These are phyloP conservation scores for Paracorniculantispora psalliotae DNA, from an alignment of 2,329 filamentous ascomycete species.

Conservation along the genomic window DNA sequence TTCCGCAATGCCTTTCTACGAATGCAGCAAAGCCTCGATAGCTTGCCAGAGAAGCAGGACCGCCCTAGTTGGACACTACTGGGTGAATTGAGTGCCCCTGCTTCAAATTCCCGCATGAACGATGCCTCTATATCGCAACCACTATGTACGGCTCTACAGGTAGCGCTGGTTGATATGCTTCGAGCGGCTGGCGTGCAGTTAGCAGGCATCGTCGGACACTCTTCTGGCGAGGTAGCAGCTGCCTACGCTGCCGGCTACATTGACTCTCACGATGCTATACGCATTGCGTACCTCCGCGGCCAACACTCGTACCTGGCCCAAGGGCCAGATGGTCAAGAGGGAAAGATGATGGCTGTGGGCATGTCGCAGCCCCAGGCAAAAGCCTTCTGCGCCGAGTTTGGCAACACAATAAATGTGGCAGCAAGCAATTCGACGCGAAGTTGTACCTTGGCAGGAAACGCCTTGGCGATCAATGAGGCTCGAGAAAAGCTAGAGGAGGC, in stretches of 20 bases:
- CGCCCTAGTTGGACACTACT: neutral
- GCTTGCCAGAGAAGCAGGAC: neutral
- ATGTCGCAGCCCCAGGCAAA: constrained; percentile 15
- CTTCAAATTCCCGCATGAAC: neutral
- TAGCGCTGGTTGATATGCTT: constrained; percentile 23
- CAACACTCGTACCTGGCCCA: neutral
- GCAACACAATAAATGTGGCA: constrained; percentile 17
- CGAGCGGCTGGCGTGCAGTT: constrained; percentile 27
- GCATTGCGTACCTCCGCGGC: constrained; percentile 19
- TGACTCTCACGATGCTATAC: constrained; percentile 19
- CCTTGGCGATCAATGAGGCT: constrained; percentile 4
- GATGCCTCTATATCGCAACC: constrained; percentile 26
- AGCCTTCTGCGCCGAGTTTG: constrained; percentile 10
- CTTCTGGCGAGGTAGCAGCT: constrained; percentile 46
- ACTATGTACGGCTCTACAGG: constrained; percentile 26
- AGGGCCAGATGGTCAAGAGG: neutral
- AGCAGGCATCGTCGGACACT: constrained; percentile 40
- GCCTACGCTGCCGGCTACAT: constrained; percentile 44
- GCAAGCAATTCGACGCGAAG: constrained; percentile 19
- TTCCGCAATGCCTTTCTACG: neutral
- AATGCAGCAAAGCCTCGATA: neutral
- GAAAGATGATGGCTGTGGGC: constrained; percentile 17
- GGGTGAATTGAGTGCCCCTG: neutral
- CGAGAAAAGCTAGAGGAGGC: neutral
- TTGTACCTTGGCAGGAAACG: constrained; percentile 18